Conservation (phyloP, 1,139 yeast species). For the Pichia terricola region DNA sequence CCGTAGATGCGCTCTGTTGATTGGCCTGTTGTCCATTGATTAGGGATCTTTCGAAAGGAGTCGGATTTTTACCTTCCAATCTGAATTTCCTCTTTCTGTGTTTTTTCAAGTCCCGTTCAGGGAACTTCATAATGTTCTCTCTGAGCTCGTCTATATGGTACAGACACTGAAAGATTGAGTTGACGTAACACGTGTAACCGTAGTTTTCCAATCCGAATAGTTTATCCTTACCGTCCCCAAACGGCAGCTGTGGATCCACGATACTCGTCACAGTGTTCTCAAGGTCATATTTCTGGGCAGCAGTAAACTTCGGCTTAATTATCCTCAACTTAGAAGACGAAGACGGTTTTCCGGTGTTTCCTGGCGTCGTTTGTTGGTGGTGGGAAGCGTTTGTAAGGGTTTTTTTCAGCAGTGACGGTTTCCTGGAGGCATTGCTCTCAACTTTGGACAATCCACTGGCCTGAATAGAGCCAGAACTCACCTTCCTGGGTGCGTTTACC, state of each 20-base stretch:
- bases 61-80: constrained; percentile 26
- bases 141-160: constrained; percentile 69
- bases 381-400: too few species aligned
- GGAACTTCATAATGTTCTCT: constrained; percentile 41
- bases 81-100: constrained; percentile 30
- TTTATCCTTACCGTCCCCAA: constrained; percentile 61
- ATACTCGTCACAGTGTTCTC: constrained; percentile 4
- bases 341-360: too few species aligned
- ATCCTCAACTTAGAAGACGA: background rate
- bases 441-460: too few species aligned
- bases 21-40: background rate
- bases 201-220: constrained; percentile 93
- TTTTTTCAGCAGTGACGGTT: too few species aligned
- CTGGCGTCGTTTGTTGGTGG: too few species aligned
- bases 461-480: too few species aligned
- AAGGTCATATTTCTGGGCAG: background rate
- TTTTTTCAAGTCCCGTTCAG: constrained; percentile 24
- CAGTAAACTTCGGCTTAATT: constrained; percentile 2
- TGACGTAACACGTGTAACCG: constrained; percentile 92
- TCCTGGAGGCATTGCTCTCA: too few species aligned
- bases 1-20: background rate
- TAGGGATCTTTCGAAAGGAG: background rate
- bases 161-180: constrained; percentile 82
- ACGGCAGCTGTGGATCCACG: constrained; percentile 25
- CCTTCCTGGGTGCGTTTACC: too few species aligned